A percentile compares a stretch with the other conserved stretches of the same genome.
phyloP scores from a whole-genome alignment of 257 asterid species.

The Gentiana straminea region DNA sequence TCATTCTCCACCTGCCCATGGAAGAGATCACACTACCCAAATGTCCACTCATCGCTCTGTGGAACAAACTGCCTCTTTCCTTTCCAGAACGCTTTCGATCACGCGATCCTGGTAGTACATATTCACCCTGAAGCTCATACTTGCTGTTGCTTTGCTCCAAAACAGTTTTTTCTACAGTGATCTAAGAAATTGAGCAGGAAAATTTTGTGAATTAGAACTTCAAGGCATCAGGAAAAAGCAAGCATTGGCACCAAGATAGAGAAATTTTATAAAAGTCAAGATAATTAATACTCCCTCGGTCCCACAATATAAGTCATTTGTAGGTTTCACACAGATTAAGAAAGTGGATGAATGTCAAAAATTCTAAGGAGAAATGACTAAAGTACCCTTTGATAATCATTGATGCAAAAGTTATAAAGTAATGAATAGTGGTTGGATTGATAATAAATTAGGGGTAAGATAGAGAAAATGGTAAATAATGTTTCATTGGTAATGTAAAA shows the following conservation, averaged over 20 bases:
- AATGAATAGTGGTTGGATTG: too few relatives aligned
- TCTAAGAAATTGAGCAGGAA: conserved; percentile 35
- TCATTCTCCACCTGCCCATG: conserved; percentile 99
- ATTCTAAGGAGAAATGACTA: too few relatives aligned
- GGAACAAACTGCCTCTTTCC: conserved; percentile 82
- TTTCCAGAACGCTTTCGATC: conserved; percentile 75
- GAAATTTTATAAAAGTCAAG: background rate
- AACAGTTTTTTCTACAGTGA: conserved; percentile 80
- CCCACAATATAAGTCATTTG: too few relatives aligned
- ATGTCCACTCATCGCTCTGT: conserved; percentile 91
- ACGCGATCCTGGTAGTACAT: conserved; percentile 95
- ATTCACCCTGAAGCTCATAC: conserved; percentile 98
- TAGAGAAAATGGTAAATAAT: too few relatives aligned
- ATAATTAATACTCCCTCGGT: too few relatives aligned
- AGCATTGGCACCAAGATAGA: background rate
- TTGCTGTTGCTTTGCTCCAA: conserved; percentile 95
- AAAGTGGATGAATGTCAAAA: too few relatives aligned
- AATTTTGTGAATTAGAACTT: background rate
- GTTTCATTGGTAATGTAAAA: too few relatives aligned
- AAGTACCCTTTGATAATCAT: too few relatives aligned
- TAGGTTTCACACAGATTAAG: too few relatives aligned
- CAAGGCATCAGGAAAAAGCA: background rate
- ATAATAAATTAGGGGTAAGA: too few relatives aligned
- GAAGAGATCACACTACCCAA: conserved; percentile 92
- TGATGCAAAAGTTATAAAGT: too few relatives aligned